Evolutionary conservation across 176 grass and related monocot genomes (phyloP).

Genomic region (Rhynchospora tenuis): DNA sequence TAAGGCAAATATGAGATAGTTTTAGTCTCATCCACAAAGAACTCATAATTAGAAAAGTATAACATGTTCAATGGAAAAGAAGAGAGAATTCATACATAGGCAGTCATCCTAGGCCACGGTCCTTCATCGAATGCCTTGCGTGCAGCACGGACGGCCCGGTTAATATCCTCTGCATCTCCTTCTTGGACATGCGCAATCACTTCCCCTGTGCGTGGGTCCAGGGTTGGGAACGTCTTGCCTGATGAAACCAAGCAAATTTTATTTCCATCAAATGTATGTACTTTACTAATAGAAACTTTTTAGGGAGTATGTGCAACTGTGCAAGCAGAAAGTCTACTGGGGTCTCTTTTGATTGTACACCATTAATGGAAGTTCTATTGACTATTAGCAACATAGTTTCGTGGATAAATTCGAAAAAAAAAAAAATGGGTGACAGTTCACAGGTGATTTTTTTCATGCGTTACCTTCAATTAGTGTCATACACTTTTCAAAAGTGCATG

Average conservation of each 20-base stretch:
- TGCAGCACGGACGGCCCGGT: slow-evolving; percentile 63
- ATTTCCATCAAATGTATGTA: neutral
- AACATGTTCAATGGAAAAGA: neutral
- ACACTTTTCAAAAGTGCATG: neutral
- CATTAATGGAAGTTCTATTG: too few species aligned
- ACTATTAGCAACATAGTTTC: too few species aligned
- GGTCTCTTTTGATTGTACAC: neutral
- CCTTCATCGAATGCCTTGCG: slow-evolving; percentile 87
- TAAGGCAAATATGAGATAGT: neutral
- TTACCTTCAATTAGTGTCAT: neutral
- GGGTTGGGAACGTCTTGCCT: slow-evolving; percentile 80
- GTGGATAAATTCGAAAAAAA: too few species aligned
- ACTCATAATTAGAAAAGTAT: neutral
- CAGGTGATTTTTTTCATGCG: neutral
- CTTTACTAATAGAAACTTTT: neutral
- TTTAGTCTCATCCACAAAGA: neutral
- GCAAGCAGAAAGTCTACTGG: too few species aligned
- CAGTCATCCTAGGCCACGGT: slow-evolving; percentile 81
- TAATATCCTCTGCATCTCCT: slow-evolving; percentile 66
- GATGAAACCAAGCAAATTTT: neutral
- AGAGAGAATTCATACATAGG: slow-evolving; percentile 47
- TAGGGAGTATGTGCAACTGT: too few species aligned
- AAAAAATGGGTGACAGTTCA: neutral
- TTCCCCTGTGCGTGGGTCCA: slow-evolving; percentile 72
- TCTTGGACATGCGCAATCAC: slow-evolving; percentile 54